phyloP scores from a whole-genome alignment of 2,329 filamentous ascomycete species.

The Ustulina deusta region DNA sequence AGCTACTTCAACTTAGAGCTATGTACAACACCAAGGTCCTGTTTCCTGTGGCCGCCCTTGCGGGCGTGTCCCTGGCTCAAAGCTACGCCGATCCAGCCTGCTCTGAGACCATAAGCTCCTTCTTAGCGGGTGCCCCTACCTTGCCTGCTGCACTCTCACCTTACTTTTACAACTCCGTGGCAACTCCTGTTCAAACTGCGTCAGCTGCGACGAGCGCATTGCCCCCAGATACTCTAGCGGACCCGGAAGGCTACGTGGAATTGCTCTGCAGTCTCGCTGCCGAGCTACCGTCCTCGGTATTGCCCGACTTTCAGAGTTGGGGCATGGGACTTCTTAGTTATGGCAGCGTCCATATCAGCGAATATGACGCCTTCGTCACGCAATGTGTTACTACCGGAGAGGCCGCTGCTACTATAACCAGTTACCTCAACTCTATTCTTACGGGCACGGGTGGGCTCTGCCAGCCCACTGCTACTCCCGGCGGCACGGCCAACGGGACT shows the following conservation, averaged over 20 bases:
- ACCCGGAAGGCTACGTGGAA: conserved; percentile 17
- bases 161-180: not conserved
- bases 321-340: conserved; percentile 19
- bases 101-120: not conserved
- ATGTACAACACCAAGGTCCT: conserved; percentile 17
- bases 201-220: not conserved
- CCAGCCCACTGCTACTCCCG: conserved; percentile 7
- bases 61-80: conserved; percentile 14
- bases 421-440: conserved; percentile 22
- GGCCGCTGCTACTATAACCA: conserved; percentile 21
- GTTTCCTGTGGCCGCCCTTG: not conserved
- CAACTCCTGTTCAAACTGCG: not conserved
- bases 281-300: conserved; percentile 16
- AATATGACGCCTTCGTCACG: conserved; percentile 26
- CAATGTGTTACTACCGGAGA: conserved; percentile 56
- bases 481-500: conserved; percentile 3
- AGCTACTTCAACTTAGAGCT: not conserved
- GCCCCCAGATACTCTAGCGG: conserved; percentile 15
- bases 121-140: not conserved
- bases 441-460: conserved; percentile 1
- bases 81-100: not conserved
- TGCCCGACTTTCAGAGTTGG: conserved; percentile 25
- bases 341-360: conserved; percentile 26
- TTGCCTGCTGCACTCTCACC: not conserved
- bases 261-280: conserved; percentile 8